These are phyloP conservation scores for Hymenoscyphus fraxineus DNA, from an alignment of 2,329 filamentous ascomycete genomes.

Conservation along the genomic window DNA sequence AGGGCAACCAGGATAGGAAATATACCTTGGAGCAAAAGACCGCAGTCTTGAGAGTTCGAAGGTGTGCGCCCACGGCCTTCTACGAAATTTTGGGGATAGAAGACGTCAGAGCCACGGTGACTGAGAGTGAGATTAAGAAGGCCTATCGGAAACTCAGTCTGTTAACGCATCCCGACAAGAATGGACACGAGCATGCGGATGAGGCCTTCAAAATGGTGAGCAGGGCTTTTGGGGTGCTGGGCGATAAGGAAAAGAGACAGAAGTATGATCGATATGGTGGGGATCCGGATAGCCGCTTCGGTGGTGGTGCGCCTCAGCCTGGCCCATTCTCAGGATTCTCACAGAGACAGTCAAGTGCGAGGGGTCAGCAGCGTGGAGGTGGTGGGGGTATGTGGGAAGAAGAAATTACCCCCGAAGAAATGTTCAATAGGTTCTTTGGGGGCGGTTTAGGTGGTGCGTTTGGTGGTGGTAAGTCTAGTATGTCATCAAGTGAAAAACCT, in stretches of 20 bases:
- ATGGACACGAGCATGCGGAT: conserved; percentile 90
- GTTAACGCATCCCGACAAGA: conserved; percentile 97
- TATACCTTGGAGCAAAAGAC: conserved; percentile 89
- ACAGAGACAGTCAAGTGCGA: conserved; percentile 37
- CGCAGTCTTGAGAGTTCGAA: conserved; percentile 82
- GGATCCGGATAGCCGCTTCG: conserved; percentile 87
- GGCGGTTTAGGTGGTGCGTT: conserved; percentile 49
- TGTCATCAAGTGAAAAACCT: background rate
- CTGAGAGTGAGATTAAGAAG: conserved; percentile 90
- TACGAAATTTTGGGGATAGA: conserved; percentile 89
- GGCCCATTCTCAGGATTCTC: conserved; percentile 63
- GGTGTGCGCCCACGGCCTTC: conserved; percentile 80
- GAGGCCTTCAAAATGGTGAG: conserved; percentile 99
- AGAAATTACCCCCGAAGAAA: conserved; percentile 91
- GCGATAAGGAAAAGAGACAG: conserved; percentile 87
- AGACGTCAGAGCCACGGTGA: conserved; percentile 57
- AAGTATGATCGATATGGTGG: conserved; percentile 87
- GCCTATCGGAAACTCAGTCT: conserved; percentile 92
- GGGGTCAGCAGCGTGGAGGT: conserved; percentile 40
- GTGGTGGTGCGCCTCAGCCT: conserved; percentile 49
- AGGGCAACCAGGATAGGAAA: conserved; percentile 58
- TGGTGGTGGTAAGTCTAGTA: conserved; percentile 50
- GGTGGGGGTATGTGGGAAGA: conserved; percentile 71
- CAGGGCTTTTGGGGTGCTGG: conserved; percentile 86
- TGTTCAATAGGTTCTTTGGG: conserved; percentile 96